phyloP scores from a whole-genome alignment of 306 rosid genomes.

The Quercus gilva region DNA sequence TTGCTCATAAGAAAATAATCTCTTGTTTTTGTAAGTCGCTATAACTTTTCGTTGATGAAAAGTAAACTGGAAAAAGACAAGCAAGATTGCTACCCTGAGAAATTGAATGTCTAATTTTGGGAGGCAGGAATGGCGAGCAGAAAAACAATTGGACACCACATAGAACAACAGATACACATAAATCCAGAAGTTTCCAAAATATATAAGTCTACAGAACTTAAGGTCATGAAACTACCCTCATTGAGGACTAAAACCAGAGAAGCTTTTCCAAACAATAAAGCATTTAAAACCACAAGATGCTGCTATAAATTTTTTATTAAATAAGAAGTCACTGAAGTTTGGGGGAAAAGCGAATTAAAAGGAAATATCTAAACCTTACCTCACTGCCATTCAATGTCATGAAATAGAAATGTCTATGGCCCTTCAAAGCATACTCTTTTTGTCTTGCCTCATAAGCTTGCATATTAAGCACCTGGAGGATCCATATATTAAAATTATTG shows the following conservation, averaged over 20 bases:
- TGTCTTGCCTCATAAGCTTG: constrained; percentile 86
- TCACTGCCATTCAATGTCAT: constrained; percentile 96
- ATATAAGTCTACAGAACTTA: not conserved
- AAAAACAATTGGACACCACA: not conserved
- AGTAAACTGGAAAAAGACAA: not conserved
- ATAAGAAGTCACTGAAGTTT: not conserved
- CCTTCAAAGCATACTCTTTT: constrained; percentile 87
- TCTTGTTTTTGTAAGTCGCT: not conserved
- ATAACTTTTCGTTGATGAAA: not conserved
- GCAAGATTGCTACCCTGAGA: not conserved
- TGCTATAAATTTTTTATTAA: not conserved
- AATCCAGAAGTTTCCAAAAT: not conserved
- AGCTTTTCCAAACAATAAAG: not conserved
- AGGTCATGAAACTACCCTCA: not conserved
- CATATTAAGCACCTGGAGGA: constrained; percentile 84
- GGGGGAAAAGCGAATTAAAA: not conserved
- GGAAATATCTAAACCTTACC: constrained; percentile 71
- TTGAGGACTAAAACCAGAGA: not conserved
- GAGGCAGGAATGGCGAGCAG: not conserved
- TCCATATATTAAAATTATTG: constrained; percentile 21
- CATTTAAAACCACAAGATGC: not conserved
- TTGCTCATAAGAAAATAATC: not conserved
- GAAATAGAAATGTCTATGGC: constrained; percentile 98
- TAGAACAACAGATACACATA: not conserved
- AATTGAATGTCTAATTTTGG: not conserved